A percentile compares a stretch with the other conserved stretches of the same genome.
Evolutionary conservation across 1,284 basidiomycete genomes (phyloP).

Genomic region (Gymnopus androsaceus): DNA sequence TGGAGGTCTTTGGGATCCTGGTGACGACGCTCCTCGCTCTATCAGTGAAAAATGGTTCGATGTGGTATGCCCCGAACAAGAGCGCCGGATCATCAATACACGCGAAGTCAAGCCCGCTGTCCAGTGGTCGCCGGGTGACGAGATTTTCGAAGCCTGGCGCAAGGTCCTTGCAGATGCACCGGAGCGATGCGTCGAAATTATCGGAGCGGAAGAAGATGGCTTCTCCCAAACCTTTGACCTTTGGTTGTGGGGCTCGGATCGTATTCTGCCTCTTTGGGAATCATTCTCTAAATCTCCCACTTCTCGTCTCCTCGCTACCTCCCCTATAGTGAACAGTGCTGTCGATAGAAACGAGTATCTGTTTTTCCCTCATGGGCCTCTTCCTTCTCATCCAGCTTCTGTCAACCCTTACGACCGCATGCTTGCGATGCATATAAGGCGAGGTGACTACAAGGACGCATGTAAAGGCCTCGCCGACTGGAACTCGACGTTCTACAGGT

Average conservation of each 20-base stretch:
- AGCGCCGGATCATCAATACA: slow-evolving; percentile 32
- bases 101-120: slow-evolving; percentile 30
- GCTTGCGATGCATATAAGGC: slow-evolving; percentile 55
- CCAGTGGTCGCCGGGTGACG: slow-evolving; percentile 27
- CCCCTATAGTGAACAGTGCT: slow-evolving; percentile 40
- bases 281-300: slow-evolving; percentile 40
- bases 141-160: slow-evolving; percentile 41
- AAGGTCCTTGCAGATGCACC: slow-evolving; percentile 38
- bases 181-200: slow-evolving; percentile 46
- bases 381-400: slow-evolving; percentile 34
- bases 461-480: slow-evolving; percentile 50
- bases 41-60: slow-evolving; percentile 37
- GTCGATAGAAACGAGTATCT: slow-evolving; percentile 42
- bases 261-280: slow-evolving; percentile 42
- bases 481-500: slow-evolving; percentile 52
- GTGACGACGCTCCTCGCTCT: slow-evolving; percentile 38
- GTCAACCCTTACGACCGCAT: slow-evolving; percentile 37
- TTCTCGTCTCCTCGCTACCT: slow-evolving; percentile 40
- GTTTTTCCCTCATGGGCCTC: slow-evolving; percentile 35
- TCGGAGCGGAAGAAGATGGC: slow-evolving; percentile 35
- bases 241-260: slow-evolving; percentile 38
- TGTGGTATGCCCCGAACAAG: slow-evolving; percentile 32
- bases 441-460: slow-evolving; percentile 57
- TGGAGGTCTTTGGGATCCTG: slow-evolving; percentile 35
- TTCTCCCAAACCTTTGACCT: slow-evolving; percentile 47